Evolutionary conservation across 768 basidiomycete genomes (phyloP).

Genomic region (Lactifluus rugatus): DNA sequence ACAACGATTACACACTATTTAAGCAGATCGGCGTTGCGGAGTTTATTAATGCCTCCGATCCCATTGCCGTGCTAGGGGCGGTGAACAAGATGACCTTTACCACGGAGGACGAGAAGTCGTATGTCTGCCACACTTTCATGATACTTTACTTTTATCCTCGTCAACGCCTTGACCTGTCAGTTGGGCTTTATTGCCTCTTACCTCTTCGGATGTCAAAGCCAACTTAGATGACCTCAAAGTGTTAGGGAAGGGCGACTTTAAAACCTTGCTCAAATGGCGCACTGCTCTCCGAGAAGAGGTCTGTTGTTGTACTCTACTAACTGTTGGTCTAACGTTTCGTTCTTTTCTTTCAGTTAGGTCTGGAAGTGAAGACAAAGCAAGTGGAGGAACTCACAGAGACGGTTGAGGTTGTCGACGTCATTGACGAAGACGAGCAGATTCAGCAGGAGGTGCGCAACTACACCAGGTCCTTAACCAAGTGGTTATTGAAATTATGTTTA

Average conservation of each 20-base stretch:
- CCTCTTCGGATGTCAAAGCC: conserved; percentile 68
- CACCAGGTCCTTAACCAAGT: conserved; percentile 4
- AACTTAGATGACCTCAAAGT: conserved; percentile 92
- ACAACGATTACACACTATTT: conserved; percentile 88
- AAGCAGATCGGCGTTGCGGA: conserved; percentile 57
- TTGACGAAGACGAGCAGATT: conserved; percentile 86
- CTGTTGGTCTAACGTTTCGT: neutral
- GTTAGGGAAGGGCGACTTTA: conserved; percentile 96
- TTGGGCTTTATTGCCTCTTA: conserved; percentile 65
- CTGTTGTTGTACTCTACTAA: conserved; percentile 19
- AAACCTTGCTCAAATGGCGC: conserved; percentile 86
- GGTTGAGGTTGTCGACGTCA: conserved; percentile 51
- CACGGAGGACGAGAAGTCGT: conserved; percentile 81
- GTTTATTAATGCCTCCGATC: conserved; percentile 63
- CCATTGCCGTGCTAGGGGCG: conserved; percentile 68
- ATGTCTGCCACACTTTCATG: conserved; percentile 20
- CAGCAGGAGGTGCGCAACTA: conserved; percentile 64
- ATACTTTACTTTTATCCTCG: neutral
- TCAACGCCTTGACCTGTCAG: conserved; percentile 29
- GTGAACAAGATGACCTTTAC: conserved; percentile 70
- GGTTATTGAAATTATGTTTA: conserved; percentile 1
- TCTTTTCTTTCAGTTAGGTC: conserved; percentile 49
- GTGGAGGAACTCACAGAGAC: conserved; percentile 69
- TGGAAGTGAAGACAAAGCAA: conserved; percentile 71
- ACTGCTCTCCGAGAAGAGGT: conserved; percentile 82